Evolutionary conservation across 2,329 filamentous ascomycete species (phyloP), one percentile per base, ranked within the genome.

Genomic region (Paecilomyces sp.): DNA sequence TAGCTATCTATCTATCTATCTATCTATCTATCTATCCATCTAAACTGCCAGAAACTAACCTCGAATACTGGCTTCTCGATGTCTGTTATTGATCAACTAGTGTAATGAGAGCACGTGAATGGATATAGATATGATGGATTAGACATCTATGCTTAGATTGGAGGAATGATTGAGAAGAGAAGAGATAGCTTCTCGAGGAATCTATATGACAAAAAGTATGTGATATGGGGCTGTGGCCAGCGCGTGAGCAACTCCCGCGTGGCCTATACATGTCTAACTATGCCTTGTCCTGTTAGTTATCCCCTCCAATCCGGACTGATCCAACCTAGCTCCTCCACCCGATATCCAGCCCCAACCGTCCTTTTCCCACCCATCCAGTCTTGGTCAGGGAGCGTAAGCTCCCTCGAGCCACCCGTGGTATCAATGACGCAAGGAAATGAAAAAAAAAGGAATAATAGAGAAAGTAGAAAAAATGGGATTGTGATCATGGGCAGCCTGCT

Each of bases 401-500:
- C n/a, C 54, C 24, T 34, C 36, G 8, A 3, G n/a, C 41, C 41
- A 33, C 36, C 36, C 41, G 18, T 18, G n/a, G 18, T 22, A 47
- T 18, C 4, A 47, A 18, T 18, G 18, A 47, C 15, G n/a, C n/a
- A 47, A 47, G n/a, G 41, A 47, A 18, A 47, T 47, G 15, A 7
- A 22, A 47, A 47, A 18, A 33, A 33, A 33, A 33, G 1, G 11
- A 33, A 4, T 7, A n/a, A 47, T 18, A 47, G n/a, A 33, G 9
- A 33, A 41, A 18, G 9, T 11, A 47, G 41, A 47, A 47, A 47
- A 47, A 47, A 47, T 5, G 41, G 7, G 8, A 2, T 22, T 47
- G 41, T 47, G 41, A 53, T 53, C 24, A 53, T 30, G 5, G 11
- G 63, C 69, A 71, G 36, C 67, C 73, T 57, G 65, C 61, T 54